Percentiles rank a stretch among this genome's conserved stretches.
These are phyloP conservation scores for Botrytis medusae DNA, from an alignment of 2,329 filamentous ascomycete species.

Conservation along the genomic window DNA sequence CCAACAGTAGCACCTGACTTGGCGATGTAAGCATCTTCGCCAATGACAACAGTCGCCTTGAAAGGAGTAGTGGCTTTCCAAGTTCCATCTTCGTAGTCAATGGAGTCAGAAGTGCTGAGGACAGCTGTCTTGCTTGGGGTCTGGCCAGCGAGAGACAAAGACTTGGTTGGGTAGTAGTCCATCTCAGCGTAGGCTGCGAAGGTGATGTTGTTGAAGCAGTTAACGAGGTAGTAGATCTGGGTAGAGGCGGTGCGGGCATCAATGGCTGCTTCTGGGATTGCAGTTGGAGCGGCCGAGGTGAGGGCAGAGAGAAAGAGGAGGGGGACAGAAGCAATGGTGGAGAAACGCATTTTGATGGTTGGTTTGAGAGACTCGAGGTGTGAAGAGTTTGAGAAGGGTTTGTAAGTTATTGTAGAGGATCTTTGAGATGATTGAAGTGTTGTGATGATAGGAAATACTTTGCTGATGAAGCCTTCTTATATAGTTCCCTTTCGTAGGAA, in stretches of 20 bases:
- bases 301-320: conserved; percentile 18
- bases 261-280: neutral
- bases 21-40: conserved; percentile 6
- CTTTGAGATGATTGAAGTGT: conserved; percentile 5
- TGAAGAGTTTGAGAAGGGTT: conserved; percentile 1
- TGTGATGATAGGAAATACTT: conserved; percentile 12
- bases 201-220: conserved; percentile 21
- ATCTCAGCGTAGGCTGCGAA: conserved; percentile 11
- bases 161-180: conserved; percentile 11
- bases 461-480: conserved; percentile 6
- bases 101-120: conserved; percentile 8
- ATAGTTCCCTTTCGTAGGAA: conserved; percentile 2
- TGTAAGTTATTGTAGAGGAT: neutral
- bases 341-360: conserved; percentile 19
- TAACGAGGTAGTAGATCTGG: conserved; percentile 21
- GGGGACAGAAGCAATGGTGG: conserved; percentile 16
- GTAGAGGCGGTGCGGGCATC: neutral
- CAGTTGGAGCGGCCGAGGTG: conserved; percentile 8
- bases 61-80: conserved; percentile 14
- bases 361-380: neutral
- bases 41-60: neutral
- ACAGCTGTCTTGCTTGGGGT: neutral
- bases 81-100: conserved; percentile 22
- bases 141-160: conserved; percentile 2
- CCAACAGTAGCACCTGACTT: conserved; percentile 2